Conservation (phyloP, 2,329 filamentous ascomycete species). For the Ophiostoma angusticollis region DNA sequence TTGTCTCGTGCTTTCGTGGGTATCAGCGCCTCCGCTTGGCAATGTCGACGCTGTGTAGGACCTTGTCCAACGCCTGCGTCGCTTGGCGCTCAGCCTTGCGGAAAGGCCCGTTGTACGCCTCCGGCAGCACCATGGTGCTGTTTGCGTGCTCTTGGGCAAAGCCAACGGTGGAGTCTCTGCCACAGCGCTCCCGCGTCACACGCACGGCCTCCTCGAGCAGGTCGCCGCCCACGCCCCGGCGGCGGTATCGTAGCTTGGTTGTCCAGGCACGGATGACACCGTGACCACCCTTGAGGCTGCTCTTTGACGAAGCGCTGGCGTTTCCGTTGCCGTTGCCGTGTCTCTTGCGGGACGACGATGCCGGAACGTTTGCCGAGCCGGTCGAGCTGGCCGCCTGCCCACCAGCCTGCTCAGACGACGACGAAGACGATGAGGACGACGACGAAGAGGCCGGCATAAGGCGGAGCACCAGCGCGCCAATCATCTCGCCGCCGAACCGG, state of each 20-base stretch:
- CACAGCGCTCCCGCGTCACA: slow-evolving; percentile 54
- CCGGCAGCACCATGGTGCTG: slow-evolving; percentile 48
- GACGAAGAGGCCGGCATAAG: slow-evolving; percentile 37
- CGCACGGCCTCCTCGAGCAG: slow-evolving; percentile 62
- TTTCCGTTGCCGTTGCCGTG: slow-evolving; percentile 13
- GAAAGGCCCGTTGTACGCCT: slow-evolving; percentile 49
- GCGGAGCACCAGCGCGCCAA: slow-evolving; percentile 58
- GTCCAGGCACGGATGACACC: slow-evolving; percentile 76
- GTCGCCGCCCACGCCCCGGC: slow-evolving; percentile 57
- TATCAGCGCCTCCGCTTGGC: slow-evolving; percentile 32
- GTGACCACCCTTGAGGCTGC: slow-evolving; percentile 41
- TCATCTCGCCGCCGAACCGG: slow-evolving; percentile 53
- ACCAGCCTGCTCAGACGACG: no score
- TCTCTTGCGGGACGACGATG: slow-evolving; percentile 6
- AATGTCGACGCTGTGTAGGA: slow-evolving; percentile 36
- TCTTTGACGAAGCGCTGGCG: slow-evolving; percentile 21
- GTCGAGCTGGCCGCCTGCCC: not conserved
- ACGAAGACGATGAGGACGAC: no score
- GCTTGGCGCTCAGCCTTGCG: slow-evolving; percentile 46
- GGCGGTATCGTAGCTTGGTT: slow-evolving; percentile 54
- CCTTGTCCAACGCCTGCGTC: slow-evolving; percentile 36
- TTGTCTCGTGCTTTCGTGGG: not conserved
- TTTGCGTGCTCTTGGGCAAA: slow-evolving; percentile 73
- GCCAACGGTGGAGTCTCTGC: slow-evolving; percentile 51
- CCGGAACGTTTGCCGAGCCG: not conserved